Conservation (phyloP, 345 rosid species). For the Iberis pinnata region DNA sequence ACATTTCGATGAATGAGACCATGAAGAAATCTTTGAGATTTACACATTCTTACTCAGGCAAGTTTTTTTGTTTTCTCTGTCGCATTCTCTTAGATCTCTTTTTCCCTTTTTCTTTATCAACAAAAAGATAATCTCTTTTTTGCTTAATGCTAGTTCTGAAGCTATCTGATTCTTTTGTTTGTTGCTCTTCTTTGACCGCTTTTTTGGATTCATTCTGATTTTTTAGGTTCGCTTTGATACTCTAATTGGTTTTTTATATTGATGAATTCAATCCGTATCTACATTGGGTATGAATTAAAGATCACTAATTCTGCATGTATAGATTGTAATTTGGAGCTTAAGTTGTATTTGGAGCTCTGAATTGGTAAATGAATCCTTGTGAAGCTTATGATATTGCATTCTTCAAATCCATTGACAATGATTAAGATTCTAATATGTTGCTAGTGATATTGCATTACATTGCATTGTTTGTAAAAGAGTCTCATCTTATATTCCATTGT, state of each 20-base stretch:
- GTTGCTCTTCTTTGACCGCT: constrained; percentile 25
- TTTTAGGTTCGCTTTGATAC: too few species aligned
- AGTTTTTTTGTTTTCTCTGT: constrained; percentile 19
- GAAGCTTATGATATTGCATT: constrained; percentile 3
- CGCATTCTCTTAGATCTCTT: too few species aligned
- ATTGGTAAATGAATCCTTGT: neutral
- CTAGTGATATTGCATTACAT: neutral
- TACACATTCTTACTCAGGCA: too few species aligned
- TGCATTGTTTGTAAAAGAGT: too few species aligned
- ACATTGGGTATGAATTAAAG: constrained; percentile 2
- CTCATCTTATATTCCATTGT: constrained; percentile 5
- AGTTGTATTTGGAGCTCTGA: neutral
- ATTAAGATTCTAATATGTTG: neutral
- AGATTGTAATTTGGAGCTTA: constrained; percentile 10
- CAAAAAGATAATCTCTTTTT: neutral
- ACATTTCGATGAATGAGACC: constrained; percentile 11
- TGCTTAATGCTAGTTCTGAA: constrained; percentile 24
- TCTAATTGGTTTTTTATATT: too few species aligned
- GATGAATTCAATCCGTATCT: too few species aligned
- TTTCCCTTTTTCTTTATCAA: neutral
- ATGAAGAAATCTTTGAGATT: too few species aligned
- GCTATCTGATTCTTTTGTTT: constrained; percentile 22
- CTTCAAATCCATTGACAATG: neutral
- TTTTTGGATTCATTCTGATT: constrained; percentile 20
- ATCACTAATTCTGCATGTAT: constrained; percentile 22